Base-by-base conservation (phyloP, 345 rosid genomes). In the Acer yangbiense region DNA sequence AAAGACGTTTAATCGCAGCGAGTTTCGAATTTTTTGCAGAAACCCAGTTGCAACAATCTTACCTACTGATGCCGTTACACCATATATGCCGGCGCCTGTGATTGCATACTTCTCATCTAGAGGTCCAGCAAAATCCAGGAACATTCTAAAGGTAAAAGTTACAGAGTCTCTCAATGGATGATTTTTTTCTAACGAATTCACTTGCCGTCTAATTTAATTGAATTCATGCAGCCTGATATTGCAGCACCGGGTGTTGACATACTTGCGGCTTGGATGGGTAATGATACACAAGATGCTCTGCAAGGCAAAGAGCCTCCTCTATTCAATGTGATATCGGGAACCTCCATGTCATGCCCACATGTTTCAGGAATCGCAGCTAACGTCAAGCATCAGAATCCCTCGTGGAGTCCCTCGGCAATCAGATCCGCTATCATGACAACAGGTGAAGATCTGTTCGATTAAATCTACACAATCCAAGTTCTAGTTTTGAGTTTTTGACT, bases 361-460 rank as follows among this genome's bases (percentile, higher is more conserved):
- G 93, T 92, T 60, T 82, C 97, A 5, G 98, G 89, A 43, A 76
- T 90, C 62, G 94, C 88, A 35, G 90, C 93, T 0, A 71, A 78
- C 2, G 81, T 93, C 29, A 93, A 93, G 85, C 83, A 89, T 46
- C 87, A 54, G 27, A 82, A 90, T 74, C 96, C 92, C 9, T 78
- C 84, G 0, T 92, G 91, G 89, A 66, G 85, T 46, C 90, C 97
- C 29, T 87, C 98, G 1, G 93, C 90, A 1, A 83, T 93, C 79
- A 88, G 65, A 87, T 91, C 99, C 11, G 99, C 96, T 77, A 90
- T 92, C 43, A 86, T 91, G 96, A 93, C 99, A 52, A 89, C 96
- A 84, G 93, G 93, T 91, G 44, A 77, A 63, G 2, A 80, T 61
- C 68, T 50, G 0, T 41, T 8, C 6, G 79, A 62, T 18, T 65